Conservation (phyloP, 345 rosid genomes). For the Syzygium aqueum region DNA sequence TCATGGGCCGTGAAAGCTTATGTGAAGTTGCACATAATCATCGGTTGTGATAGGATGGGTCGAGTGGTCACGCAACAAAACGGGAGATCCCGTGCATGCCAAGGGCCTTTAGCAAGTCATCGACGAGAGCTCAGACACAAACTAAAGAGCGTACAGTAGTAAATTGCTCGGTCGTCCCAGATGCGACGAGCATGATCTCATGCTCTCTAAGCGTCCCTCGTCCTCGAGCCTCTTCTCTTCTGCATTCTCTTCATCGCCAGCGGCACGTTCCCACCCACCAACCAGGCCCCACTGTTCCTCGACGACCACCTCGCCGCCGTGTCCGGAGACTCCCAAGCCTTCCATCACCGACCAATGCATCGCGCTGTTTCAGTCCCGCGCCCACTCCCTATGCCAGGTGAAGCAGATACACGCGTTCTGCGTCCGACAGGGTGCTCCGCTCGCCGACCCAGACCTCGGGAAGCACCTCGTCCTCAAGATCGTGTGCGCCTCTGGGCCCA, state of each 20-base stretch:
- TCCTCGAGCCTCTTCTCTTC: not conserved
- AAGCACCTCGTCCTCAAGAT: conserved; percentile 51
- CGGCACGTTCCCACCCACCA: not conserved
- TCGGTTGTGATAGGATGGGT: not conserved
- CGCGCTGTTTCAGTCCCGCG: conserved; percentile 33
- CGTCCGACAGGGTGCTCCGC: conserved; percentile 47
- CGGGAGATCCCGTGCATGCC: not conserved
- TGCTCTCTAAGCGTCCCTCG: not conserved
- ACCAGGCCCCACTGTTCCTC: not conserved
- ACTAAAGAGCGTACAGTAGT: not conserved
- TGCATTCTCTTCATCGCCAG: not conserved
- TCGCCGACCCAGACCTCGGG: conserved; percentile 28
- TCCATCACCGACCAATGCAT: conserved; percentile 38
- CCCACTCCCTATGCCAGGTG: conserved; percentile 37
- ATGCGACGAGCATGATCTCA: not conserved
- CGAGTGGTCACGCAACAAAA: not conserved
- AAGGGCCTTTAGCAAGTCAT: not conserved
- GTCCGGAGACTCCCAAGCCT: not conserved
- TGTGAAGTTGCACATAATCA: not conserved
- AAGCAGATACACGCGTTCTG: conserved; percentile 68
- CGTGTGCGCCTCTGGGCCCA: conserved; percentile 52
- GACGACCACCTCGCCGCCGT: not conserved
- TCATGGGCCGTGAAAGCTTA: not conserved
- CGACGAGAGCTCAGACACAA: not conserved
- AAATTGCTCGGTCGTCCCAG: not conserved